These are phyloP conservation scores for Cryoendolithus antarcticus DNA, from an alignment of 2,329 filamentous ascomycete species.

Conservation along the genomic window DNA sequence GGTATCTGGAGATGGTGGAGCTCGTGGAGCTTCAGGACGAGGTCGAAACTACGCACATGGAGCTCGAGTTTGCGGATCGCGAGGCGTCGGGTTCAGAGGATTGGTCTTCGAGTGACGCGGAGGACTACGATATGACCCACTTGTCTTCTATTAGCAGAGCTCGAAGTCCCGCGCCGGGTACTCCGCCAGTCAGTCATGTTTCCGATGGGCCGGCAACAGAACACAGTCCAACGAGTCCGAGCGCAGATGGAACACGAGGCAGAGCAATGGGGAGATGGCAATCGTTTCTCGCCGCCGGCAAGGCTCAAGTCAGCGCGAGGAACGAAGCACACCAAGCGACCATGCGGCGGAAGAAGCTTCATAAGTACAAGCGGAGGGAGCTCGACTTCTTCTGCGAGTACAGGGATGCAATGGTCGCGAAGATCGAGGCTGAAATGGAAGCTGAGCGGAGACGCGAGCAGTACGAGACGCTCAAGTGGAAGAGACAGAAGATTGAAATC, in stretches of 20 bases:
- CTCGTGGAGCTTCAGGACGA: conserved; percentile 19
- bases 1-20: conserved; percentile 17
- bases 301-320: neutral
- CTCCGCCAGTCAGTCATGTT: neutral
- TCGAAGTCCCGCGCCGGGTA: neutral
- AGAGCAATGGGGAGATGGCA: conserved; percentile 3
- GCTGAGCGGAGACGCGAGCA: conserved; percentile 15
- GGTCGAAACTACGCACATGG: conserved; percentile 9
- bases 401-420: conserved; percentile 19
- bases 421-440: conserved; percentile 20
- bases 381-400: conserved; percentile 18
- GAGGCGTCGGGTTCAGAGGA: conserved; percentile 13
- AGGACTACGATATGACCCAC: conserved; percentile 17
- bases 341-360: conserved; percentile 18
- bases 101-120: conserved; percentile 21
- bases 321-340: conserved; percentile 3
- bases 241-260: neutral
- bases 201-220: too few relatives aligned
- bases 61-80: conserved; percentile 5
- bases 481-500: conserved; percentile 19
- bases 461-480: conserved; percentile 21
- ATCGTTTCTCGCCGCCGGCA: neutral
- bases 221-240: too few relatives aligned
- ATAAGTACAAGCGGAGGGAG: conserved; percentile 20
- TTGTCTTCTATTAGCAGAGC: neutral